Evolutionary conservation across 2,329 filamentous ascomycete species (phyloP).

Genomic region (Ascochyta viciae-villosae): DNA sequence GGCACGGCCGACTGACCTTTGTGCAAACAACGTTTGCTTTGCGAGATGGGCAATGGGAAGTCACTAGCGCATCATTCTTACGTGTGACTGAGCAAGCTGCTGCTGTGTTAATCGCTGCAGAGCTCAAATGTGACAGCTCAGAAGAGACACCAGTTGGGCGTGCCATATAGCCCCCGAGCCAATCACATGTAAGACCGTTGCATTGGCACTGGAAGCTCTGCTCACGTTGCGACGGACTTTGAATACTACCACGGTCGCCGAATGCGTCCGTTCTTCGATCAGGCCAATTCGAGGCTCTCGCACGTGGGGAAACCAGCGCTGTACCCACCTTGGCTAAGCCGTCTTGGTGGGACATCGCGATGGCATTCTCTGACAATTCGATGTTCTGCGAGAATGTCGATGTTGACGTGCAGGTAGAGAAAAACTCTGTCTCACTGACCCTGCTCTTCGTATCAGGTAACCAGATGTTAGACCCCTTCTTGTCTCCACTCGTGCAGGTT

Average conservation of each 20-base stretch:
- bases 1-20: background rate
- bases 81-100: constrained; percentile 1
- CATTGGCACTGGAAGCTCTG: background rate
- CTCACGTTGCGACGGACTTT: constrained; percentile 3
- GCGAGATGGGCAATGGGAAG: background rate
- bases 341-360: constrained; percentile 12
- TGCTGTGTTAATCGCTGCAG: background rate
- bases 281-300: constrained; percentile 8
- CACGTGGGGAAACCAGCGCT: constrained; percentile 14
- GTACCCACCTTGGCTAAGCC: constrained; percentile 7
- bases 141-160: background rate
- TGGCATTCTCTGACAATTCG: constrained; percentile 20
- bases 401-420: background rate
- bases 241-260: constrained; percentile 11
- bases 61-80: constrained; percentile 6
- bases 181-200: constrained; percentile 12
- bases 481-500: background rate
- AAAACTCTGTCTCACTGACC: constrained; percentile 5
- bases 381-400: constrained; percentile 17
- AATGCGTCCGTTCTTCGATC: constrained; percentile 6
- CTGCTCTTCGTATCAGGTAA: background rate
- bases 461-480: background rate
- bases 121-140: constrained; percentile 4
- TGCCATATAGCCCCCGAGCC: background rate
- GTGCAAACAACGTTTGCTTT: background rate